These are phyloP conservation scores for Brassica hybrid DNA, from an alignment of 441 rosid species.

Conservation along the genomic window DNA sequence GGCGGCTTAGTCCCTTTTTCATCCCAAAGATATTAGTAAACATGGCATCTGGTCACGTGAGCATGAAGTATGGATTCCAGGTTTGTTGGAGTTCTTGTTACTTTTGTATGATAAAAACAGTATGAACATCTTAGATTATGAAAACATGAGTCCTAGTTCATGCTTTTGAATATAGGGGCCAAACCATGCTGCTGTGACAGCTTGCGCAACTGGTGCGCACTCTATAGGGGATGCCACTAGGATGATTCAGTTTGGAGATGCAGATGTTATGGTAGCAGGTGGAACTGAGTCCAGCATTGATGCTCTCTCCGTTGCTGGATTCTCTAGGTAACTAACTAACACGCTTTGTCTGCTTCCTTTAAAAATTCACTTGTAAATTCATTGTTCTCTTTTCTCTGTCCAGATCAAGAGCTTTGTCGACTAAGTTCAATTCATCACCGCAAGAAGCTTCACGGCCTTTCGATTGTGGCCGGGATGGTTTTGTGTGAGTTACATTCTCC, in stretches of 20 bases:
- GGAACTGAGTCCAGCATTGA: slow-evolving; percentile 96
- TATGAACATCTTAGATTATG: background rate
- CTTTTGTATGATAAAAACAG: background rate
- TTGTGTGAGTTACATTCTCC: slow-evolving; percentile 75
- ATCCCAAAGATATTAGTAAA: slow-evolving; percentile 88
- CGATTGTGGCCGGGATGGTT: slow-evolving; percentile 88
- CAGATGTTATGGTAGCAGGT: slow-evolving; percentile 93
- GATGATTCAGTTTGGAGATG: slow-evolving; percentile 95
- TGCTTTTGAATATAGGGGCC: slow-evolving; percentile 76
- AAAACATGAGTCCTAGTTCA: background rate
- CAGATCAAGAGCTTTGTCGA: slow-evolving; percentile 88
- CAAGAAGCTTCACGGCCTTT: slow-evolving; percentile 94
- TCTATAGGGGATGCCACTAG: slow-evolving; percentile 60
- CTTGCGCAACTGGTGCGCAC: slow-evolving; percentile 98
- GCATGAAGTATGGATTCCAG: slow-evolving; percentile 96
- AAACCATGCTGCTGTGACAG: slow-evolving; percentile 98
- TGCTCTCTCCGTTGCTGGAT: slow-evolving; percentile 93
- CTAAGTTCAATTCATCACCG: slow-evolving; percentile 69
- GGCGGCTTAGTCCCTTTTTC: slow-evolving; percentile 92
- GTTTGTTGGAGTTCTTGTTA: slow-evolving; percentile 45
- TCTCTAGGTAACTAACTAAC: slow-evolving; percentile 74
- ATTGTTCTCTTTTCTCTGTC: background rate
- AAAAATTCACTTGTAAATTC: background rate
- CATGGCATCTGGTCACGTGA: slow-evolving; percentile 96
- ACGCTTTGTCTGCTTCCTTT: background rate